phyloP scores from a whole-genome alignment of 352 stramenopile species.

The Paralagenidium karlingii region DNA sequence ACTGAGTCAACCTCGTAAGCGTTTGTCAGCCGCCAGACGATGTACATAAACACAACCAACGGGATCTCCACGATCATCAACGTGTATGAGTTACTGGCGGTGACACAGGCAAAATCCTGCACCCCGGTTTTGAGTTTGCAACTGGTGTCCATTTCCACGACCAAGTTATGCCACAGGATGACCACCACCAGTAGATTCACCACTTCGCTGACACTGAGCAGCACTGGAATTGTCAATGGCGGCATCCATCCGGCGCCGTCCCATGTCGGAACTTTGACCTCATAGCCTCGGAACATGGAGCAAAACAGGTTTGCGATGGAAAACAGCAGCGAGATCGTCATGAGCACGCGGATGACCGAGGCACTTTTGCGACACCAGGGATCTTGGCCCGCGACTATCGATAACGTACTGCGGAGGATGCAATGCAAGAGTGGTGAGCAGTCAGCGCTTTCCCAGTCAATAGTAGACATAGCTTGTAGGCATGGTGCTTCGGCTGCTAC shows the following conservation, averaged over 20 bases:
- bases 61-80: slow-evolving; percentile 27
- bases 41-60: slow-evolving; percentile 26
- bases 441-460: too few relatives aligned
- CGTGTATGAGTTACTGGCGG: slow-evolving; percentile 17
- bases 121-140: slow-evolving; percentile 29
- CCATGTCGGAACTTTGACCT: slow-evolving; percentile 61
- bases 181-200: slow-evolving; percentile 28
- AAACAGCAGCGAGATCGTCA: slow-evolving; percentile 33
- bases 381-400: slow-evolving; percentile 22
- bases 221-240: slow-evolving; percentile 31
- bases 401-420: slow-evolving; percentile 20
- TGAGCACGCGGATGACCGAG: slow-evolving; percentile 24
- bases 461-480: too few relatives aligned
- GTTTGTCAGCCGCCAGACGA: slow-evolving; percentile 46
- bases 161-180: slow-evolving; percentile 45
- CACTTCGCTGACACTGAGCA: slow-evolving; percentile 37
- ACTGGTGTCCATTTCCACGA: slow-evolving; percentile 22
- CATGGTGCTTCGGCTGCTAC: too few relatives aligned
- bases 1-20: slow-evolving; percentile 55
- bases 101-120: slow-evolving; percentile 44
- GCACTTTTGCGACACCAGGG: slow-evolving; percentile 54
- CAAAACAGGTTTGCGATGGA: slow-evolving; percentile 40
- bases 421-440: too few relatives aligned
- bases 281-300: slow-evolving; percentile 30
- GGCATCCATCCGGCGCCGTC: slow-evolving; percentile 47